Conservation (phyloP, 768 basidiomycete genomes). For the Termitomyces titanicus region DNA sequence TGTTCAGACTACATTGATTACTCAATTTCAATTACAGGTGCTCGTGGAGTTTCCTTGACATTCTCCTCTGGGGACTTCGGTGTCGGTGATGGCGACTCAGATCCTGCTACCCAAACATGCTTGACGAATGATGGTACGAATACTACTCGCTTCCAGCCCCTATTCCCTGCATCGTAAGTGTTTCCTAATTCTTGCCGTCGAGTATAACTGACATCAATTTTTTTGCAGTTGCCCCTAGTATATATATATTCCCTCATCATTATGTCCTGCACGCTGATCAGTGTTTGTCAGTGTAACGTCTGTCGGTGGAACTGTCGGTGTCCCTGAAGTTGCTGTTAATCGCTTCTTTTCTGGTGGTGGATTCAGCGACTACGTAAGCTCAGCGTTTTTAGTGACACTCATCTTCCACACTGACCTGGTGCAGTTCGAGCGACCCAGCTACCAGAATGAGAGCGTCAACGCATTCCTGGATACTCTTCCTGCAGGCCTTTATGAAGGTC, state of each 20-base stretch:
- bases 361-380: slow-evolving; percentile 61
- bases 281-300: slow-evolving; percentile 58
- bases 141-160: slow-evolving; percentile 47
- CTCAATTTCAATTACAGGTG: slow-evolving; percentile 33
- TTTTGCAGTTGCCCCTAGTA: slow-evolving; percentile 47
- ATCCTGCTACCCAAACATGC: slow-evolving; percentile 53
- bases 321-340: slow-evolving; percentile 54
- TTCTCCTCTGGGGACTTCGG: slow-evolving; percentile 69
- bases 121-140: slow-evolving; percentile 57
- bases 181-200: not conserved
- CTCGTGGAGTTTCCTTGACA: slow-evolving; percentile 61
- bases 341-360: slow-evolving; percentile 66
- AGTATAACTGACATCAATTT: not conserved
- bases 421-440: slow-evolving; percentile 24
- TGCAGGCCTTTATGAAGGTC: slow-evolving; percentile 40
- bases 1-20: not conserved
- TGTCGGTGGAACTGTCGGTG: slow-evolving; percentile 55
- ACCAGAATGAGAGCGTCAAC: slow-evolving; percentile 40
- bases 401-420: not conserved
- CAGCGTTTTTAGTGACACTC: too few species aligned
- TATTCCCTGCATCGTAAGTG: slow-evolving; percentile 57
- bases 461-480: slow-evolving; percentile 36
- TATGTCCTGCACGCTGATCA: not conserved
- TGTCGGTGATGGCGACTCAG: slow-evolving; percentile 58
- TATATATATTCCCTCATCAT: slow-evolving; percentile 10